Evolutionary conservation across 129 eudicot genomes (phyloP).

Genomic region (Arctium lappa): DNA sequence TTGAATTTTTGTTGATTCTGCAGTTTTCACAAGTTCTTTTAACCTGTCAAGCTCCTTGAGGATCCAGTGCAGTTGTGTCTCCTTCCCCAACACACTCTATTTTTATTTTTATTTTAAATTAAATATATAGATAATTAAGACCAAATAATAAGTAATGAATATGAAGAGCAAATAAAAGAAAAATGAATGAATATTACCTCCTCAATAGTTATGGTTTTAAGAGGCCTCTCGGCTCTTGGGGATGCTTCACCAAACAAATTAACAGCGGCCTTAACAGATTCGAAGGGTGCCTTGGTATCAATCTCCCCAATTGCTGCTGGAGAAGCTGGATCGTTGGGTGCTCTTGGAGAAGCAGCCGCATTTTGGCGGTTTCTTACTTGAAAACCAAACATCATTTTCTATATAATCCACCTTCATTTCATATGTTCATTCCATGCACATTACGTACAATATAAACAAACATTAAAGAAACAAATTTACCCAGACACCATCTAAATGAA

Average conservation of each 20-base stretch:
- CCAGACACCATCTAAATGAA: too few species aligned
- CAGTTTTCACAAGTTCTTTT: slow-evolving; percentile 43
- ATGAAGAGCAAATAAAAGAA: not conserved
- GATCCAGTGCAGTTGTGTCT: slow-evolving; percentile 71
- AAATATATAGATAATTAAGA: not conserved
- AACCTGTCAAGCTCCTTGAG: slow-evolving; percentile 57
- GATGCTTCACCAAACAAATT: slow-evolving; percentile 65
- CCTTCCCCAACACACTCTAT: slow-evolving; percentile 68
- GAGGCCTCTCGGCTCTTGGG: slow-evolving; percentile 40
- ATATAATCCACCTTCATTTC: slow-evolving; percentile 17
- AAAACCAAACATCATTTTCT: slow-evolving; percentile 38
- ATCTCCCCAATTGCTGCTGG: slow-evolving; percentile 64
- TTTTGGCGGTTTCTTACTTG: slow-evolving; percentile 46
- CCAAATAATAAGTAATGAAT: not conserved
- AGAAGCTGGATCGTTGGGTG: slow-evolving; percentile 23
- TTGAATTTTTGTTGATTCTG: slow-evolving; percentile 55
- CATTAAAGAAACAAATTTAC: not conserved
- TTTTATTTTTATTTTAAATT: too few species aligned
- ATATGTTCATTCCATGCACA: not conserved
- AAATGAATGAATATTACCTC: slow-evolving; percentile 39
- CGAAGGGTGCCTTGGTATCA: slow-evolving; percentile 77
- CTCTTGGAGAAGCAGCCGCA: slow-evolving; percentile 29
- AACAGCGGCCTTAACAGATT: slow-evolving; percentile 88
- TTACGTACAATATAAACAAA: not conserved
- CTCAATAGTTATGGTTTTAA: slow-evolving; percentile 40